Evolutionary conservation across 257 asterid genomes (phyloP).

Genomic region (Solanum okadae): DNA sequence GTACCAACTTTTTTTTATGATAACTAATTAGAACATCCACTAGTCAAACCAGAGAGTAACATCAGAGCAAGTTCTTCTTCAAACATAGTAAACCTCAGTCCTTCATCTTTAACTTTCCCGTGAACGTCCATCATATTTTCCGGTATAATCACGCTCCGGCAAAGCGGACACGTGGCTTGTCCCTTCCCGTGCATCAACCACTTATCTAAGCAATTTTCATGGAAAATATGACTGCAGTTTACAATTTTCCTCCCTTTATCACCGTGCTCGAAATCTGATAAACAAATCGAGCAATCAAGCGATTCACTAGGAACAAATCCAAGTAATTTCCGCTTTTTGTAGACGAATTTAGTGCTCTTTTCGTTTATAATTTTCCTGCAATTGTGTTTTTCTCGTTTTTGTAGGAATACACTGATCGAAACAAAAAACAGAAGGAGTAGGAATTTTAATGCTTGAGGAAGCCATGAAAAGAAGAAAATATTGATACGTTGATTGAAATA

Average conservation of each 20-base stretch:
- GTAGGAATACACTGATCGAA: slow-evolving; percentile 7
- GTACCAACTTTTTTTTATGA: not conserved
- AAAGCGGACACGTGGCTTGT: not conserved
- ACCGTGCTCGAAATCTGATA: not conserved
- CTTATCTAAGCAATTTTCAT: not conserved
- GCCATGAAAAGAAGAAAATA: slow-evolving; percentile 9
- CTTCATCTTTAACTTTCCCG: not conserved
- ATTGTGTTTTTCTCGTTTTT: not conserved
- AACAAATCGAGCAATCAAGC: not conserved
- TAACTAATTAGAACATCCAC: not conserved
- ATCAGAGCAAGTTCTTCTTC: slow-evolving; percentile 10
- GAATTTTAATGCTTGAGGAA: slow-evolving; percentile 34
- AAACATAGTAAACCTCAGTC: not conserved
- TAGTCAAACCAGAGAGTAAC: slow-evolving; percentile 1
- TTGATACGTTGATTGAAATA: slow-evolving; percentile 10
- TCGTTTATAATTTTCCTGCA: slow-evolving; percentile 25
- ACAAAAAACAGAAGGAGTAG: slow-evolving; percentile 12
- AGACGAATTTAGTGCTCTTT: slow-evolving; percentile 25
- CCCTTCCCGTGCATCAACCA: not conserved
- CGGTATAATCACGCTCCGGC: not conserved
- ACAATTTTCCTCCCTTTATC: not conserved
- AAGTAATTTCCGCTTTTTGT: not conserved
- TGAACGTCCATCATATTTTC: not conserved
- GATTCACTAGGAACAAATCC: not conserved
- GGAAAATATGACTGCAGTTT: not conserved